Base-by-base conservation (phyloP, 257 asterid species). In the Solanum stenotomum region DNA sequence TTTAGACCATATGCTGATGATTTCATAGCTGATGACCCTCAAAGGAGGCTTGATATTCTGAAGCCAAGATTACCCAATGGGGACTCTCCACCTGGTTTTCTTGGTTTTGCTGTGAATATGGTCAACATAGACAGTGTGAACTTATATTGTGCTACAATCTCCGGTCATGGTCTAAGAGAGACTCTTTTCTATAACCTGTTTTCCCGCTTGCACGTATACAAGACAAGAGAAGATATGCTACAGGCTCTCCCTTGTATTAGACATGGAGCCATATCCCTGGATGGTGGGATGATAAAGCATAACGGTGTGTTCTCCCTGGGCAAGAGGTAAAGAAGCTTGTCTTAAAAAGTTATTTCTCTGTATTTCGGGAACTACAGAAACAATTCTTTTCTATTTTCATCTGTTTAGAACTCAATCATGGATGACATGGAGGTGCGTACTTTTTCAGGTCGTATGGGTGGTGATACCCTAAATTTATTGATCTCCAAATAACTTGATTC, bases 101-200 rank as follows among this genome's bases (percentile, higher is more conserved):
- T 96, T 85, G 99, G 98, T 85, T 96, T 94, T 93, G 99, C 98
- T 33, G 98, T 96, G 25, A 96, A 96, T 91, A 93, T 96, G 98
- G 56, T 95, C 92, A 87, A 82, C 20, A 89, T 96, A 42, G 99
- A 96, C 83, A 83, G 72, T 31, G 42, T 72, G 61, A 61, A 92
- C 91, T 87, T 94, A 46, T 90, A 89, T 84, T 74, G 90, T 88
- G 84, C 83, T 82, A 88, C 94, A 25, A 89, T 67, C 59, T 79
- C 56, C 77, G 95, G 95, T 65, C 56, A 86, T 88, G 94, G 92
- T 81, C 96, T 96, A 20, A 92, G 98, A 90, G 99, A 95, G 91
- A 96, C 99, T 74, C 94, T 96, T 68, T 95, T 96, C 88, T 96
- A 94, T 88, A 86, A 89, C 89, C 97, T 95, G 89, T 94, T 96